Conservation (phyloP, 441 rosid genomes). For the Syzygium malaccense region DNA sequence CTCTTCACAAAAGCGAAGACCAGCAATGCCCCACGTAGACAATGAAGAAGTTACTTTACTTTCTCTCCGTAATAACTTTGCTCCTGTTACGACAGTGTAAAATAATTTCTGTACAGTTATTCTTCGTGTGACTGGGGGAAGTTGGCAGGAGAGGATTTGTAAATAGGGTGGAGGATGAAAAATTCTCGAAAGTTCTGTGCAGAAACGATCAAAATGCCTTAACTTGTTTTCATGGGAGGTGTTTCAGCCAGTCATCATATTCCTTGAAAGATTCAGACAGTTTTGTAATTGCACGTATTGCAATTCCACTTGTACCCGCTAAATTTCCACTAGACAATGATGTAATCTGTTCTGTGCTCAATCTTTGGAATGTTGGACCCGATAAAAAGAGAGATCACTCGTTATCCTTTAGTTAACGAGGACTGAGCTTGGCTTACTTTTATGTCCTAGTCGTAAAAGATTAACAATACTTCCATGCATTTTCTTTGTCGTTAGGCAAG, state of each 20-base stretch:
- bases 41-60: not conserved
- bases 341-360: not conserved
- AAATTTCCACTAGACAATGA: not conserved
- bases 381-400: not conserved
- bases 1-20: conserved; percentile 42
- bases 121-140: conserved; percentile 32
- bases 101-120: conserved; percentile 59
- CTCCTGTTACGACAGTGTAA: conserved; percentile 11
- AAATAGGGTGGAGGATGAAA: conserved; percentile 26
- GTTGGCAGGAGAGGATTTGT: conserved; percentile 14
- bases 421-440: not conserved
- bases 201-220: conserved; percentile 1
- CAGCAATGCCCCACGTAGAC: conserved; percentile 22
- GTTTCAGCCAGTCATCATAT: not conserved
- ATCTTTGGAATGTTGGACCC: not conserved
- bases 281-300: not conserved
- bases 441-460: not conserved
- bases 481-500: not conserved
- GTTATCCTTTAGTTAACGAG: not conserved
- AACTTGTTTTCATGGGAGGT: not conserved
- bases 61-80: not conserved
- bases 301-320: not conserved
- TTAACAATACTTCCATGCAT: not conserved
- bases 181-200: not conserved
- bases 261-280: not conserved